Evolutionary conservation across 106 monocot genomes (phyloP).

Genomic region (Xerophyta viscosa): DNA sequence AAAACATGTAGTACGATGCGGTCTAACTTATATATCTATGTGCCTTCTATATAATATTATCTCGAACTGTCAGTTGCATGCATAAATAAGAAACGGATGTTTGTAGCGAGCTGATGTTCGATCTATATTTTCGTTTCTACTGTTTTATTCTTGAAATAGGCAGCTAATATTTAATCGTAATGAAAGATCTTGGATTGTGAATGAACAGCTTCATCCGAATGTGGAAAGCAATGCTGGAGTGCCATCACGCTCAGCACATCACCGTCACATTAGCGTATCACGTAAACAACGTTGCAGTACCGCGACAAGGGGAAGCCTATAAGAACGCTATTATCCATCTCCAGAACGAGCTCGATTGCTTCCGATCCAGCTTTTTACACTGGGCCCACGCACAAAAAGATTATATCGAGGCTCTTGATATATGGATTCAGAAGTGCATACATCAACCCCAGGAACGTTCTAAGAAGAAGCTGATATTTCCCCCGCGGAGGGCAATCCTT

Average conservation of each 20-base stretch:
- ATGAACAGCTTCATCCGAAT: constrained; percentile 53
- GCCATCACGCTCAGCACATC: constrained; percentile 82
- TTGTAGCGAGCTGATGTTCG: too few species aligned
- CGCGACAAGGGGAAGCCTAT: constrained; percentile 15
- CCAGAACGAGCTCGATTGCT: constrained; percentile 41
- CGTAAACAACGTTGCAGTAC: constrained; percentile 22
- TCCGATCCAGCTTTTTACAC: constrained; percentile 36
- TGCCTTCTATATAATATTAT: too few species aligned
- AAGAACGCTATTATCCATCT: constrained; percentile 40
- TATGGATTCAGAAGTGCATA: constrained; percentile 82
- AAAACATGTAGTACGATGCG: too few species aligned
- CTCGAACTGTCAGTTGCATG: too few species aligned
- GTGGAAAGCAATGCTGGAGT: constrained; percentile 86
- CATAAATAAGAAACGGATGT: too few species aligned
- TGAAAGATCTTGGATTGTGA: too few species aligned
- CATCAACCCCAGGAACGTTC: constrained; percentile 40
- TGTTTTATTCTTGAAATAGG: too few species aligned
- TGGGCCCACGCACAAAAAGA: constrained; percentile 43
- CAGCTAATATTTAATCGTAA: too few species aligned
- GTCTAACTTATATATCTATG: too few species aligned
- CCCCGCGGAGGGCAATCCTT: constrained; percentile 41
- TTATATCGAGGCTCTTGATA: constrained; percentile 50
- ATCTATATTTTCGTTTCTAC: too few species aligned
- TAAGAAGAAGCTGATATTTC: constrained; percentile 25
- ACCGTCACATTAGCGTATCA: constrained; percentile 89